A percentile compares a stretch with the other conserved stretches of the same genome.
Conservation (phyloP, 2,329 filamentous ascomycete genomes). For the Hymenoscyphus repandus region DNA sequence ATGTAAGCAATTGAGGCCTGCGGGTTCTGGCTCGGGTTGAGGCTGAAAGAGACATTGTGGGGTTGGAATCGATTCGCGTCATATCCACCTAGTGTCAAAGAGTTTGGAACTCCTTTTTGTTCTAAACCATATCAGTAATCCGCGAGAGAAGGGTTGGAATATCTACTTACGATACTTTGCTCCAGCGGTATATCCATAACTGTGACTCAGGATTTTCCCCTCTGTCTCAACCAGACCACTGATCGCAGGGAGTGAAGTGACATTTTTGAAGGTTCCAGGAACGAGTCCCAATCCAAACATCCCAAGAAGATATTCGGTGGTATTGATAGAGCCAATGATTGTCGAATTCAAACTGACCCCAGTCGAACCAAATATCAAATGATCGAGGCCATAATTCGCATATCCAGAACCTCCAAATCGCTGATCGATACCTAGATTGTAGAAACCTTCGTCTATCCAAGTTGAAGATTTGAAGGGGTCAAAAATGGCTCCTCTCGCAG, state of each 20-base stretch:
- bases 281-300: constrained; percentile 52
- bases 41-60: constrained; percentile 55
- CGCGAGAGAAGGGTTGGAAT: neutral
- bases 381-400: constrained; percentile 58
- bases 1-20: constrained; percentile 23
- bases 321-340: constrained; percentile 44
- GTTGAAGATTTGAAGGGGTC: constrained; percentile 46
- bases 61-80: constrained; percentile 56
- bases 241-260: constrained; percentile 46
- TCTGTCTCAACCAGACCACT: constrained; percentile 53
- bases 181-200: constrained; percentile 71
- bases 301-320: constrained; percentile 50
- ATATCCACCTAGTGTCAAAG: constrained; percentile 66
- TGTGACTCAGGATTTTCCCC: constrained; percentile 62
- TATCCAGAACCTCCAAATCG: constrained; percentile 55
- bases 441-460: constrained; percentile 39
- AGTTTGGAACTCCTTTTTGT: constrained; percentile 43
- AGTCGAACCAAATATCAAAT: constrained; percentile 25
- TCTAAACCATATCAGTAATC: constrained; percentile 31
- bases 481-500: constrained; percentile 55
- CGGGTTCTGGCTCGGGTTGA: constrained; percentile 47
- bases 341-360: constrained; percentile 34
- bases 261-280: constrained; percentile 46
- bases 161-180: constrained; percentile 58
- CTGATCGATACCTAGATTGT: constrained; percentile 49